phyloP scores from a whole-genome alignment of 768 basidiomycete genomes.

The Suillus subaureus region DNA sequence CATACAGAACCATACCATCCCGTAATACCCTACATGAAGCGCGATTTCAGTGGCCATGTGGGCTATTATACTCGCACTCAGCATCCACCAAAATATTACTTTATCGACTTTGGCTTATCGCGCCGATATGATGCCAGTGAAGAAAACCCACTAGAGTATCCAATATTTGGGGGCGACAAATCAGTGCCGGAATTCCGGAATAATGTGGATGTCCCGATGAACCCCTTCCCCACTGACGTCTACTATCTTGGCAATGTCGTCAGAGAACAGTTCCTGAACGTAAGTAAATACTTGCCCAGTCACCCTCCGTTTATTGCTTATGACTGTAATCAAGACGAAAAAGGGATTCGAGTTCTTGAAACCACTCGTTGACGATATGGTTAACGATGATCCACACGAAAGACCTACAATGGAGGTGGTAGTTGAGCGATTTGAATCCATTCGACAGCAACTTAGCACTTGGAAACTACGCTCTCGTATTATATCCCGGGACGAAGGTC shows the following conservation, averaged over 20 bases:
- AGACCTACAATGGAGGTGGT: slow-evolving; percentile 29
- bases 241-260: slow-evolving; percentile 46
- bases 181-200: slow-evolving; percentile 41
- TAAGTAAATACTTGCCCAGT: slow-evolving; percentile 11
- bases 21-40: slow-evolving; percentile 7
- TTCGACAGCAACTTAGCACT: slow-evolving; percentile 10
- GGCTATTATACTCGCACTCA: slow-evolving; percentile 32
- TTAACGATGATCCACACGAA: slow-evolving; percentile 20
- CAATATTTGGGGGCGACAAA: slow-evolving; percentile 44
- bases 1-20: slow-evolving; percentile 33
- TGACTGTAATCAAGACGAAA: neutral
- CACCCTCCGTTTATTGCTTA: neutral
- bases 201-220: slow-evolving; percentile 17
- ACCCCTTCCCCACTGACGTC: slow-evolving; percentile 48
- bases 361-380: slow-evolving; percentile 24
- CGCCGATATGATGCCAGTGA: slow-evolving; percentile 29
- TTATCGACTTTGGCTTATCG: slow-evolving; percentile 42
- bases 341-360: slow-evolving; percentile 25
- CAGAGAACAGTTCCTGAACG: slow-evolving; percentile 32
- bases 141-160: slow-evolving; percentile 25
- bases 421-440: slow-evolving; percentile 18
- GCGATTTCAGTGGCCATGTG: slow-evolving; percentile 23
- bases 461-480: slow-evolving; percentile 33
- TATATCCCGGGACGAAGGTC: neutral
- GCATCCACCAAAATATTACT: slow-evolving; percentile 33